Evolutionary conservation across 2,329 filamentous ascomycete species (phyloP).

Genomic region (Claviceps sp.): DNA sequence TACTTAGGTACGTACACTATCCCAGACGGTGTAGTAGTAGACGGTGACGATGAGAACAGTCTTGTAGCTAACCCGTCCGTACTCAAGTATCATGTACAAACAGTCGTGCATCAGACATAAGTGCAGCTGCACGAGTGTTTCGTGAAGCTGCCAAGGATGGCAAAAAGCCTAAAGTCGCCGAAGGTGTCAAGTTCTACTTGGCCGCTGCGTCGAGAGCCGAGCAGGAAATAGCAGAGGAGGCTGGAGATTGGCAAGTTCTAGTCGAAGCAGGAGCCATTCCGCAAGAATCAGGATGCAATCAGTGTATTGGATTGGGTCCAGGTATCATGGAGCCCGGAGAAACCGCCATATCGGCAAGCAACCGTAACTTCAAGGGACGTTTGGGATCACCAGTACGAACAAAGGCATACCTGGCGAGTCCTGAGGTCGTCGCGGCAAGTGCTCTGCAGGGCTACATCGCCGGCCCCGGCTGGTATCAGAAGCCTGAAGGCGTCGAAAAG

Average conservation of each 20-base stretch:
- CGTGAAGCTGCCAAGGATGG: slow-evolving; percentile 33
- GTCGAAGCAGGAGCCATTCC: slow-evolving; percentile 19
- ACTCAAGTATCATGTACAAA: not conserved
- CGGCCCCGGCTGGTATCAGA: slow-evolving; percentile 67
- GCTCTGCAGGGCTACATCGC: slow-evolving; percentile 60
- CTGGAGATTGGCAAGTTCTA: slow-evolving; percentile 71
- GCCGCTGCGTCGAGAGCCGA: slow-evolving; percentile 70
- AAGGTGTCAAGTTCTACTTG: slow-evolving; percentile 73
- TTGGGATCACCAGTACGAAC: not conserved
- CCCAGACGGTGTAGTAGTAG: too few species aligned
- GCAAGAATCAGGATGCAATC: slow-evolving; percentile 31
- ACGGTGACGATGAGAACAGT: not conserved
- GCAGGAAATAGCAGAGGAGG: slow-evolving; percentile 61
- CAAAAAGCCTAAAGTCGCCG: slow-evolving; percentile 53
- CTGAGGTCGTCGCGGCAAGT: slow-evolving; percentile 85
- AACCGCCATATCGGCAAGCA: slow-evolving; percentile 76
- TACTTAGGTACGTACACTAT: not conserved
- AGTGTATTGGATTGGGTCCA: slow-evolving; percentile 73
- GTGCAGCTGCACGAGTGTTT: not conserved
- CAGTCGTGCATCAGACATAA: not conserved
- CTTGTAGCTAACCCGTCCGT: not conserved
- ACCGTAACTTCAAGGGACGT: slow-evolving; percentile 75
- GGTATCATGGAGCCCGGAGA: slow-evolving; percentile 77
- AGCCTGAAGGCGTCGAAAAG: slow-evolving; percentile 53
- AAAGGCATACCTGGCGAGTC: slow-evolving; percentile 53